phyloP scores from a whole-genome alignment of 176 grass and related monocot genomes.

The Eleusine indica region DNA sequence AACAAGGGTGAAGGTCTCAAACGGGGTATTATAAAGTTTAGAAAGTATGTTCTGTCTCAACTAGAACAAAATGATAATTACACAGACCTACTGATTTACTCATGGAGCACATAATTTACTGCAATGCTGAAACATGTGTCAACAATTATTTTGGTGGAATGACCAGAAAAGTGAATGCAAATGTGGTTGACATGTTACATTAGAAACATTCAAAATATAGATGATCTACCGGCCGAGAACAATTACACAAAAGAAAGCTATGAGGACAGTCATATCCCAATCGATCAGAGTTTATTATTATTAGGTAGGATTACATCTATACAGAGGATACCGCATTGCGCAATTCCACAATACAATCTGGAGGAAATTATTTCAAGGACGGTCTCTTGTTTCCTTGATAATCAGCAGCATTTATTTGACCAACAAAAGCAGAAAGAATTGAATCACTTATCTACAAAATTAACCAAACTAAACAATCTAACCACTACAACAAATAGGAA shows the following conservation, averaged over 20 bases:
- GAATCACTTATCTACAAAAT: slow-evolving; percentile 5
- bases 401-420: neutral
- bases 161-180: neutral
- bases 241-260: too few species aligned
- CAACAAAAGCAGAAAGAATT: slow-evolving; percentile 2
- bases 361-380: neutral
- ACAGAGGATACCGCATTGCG: neutral
- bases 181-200: neutral
- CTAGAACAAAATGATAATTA: neutral
- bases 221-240: neutral
- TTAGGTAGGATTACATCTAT: neutral
- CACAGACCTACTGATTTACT: neutral
- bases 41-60: neutral
- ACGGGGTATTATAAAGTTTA: neutral
- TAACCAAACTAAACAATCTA: slow-evolving; percentile 6
- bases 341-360: neutral
- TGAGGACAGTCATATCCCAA: too few species aligned
- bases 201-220: slow-evolving; percentile 16
- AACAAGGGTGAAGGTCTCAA: too few species aligned
- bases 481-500: neutral
- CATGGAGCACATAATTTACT: neutral
- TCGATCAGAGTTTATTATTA: neutral
- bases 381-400: neutral
- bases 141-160: neutral
- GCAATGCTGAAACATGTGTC: neutral